A percentile compares a stretch with the other conserved stretches of the same genome.
These are phyloP conservation scores for Pseudopediastrum boryanum DNA, from an alignment of 139 green algal genomes.

Conservation along the genomic window DNA sequence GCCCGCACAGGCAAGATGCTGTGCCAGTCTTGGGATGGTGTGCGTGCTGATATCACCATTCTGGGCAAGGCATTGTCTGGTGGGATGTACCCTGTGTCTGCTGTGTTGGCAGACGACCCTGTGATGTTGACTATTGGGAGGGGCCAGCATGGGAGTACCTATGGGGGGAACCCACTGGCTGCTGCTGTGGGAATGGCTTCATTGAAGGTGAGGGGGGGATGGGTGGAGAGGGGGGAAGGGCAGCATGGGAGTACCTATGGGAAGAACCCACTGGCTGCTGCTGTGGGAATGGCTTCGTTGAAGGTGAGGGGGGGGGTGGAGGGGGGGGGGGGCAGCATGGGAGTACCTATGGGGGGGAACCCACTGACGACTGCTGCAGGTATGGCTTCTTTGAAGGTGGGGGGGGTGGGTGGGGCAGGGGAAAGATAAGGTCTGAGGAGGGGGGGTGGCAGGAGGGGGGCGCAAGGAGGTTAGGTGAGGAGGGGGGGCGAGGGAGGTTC, in stretches of 20 bases:
- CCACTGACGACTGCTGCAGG: constrained; percentile 88
- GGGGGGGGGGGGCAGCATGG: constrained; percentile 81
- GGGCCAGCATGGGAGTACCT: constrained; percentile 91
- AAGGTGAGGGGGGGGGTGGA: constrained; percentile 56
- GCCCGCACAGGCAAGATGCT: constrained; percentile 72
- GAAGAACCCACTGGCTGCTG: constrained; percentile 92
- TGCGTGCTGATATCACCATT: constrained; percentile 92
- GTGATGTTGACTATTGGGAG: constrained; percentile 88
- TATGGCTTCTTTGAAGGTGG: constrained; percentile 85
- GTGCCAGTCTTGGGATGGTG: constrained; percentile 83
- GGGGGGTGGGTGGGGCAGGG: neutral
- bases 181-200: constrained; percentile 85
- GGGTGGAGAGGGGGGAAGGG: constrained; percentile 36
- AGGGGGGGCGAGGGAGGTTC: no score
- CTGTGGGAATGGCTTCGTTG: constrained; percentile 88
- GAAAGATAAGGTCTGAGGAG: constrained; percentile 35
- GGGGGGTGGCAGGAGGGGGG: no score
- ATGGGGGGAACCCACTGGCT: constrained; percentile 95
- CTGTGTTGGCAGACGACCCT: constrained; percentile 87
- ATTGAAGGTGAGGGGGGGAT: constrained; percentile 68
- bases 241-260: constrained; percentile 94
- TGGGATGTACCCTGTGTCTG: constrained; percentile 91
- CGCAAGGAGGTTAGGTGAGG: no score
- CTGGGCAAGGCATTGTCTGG: constrained; percentile 76
- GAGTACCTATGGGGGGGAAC: constrained; percentile 93